Conservation (phyloP, 768 basidiomycete genomes). For the Leccinum imitatum region DNA sequence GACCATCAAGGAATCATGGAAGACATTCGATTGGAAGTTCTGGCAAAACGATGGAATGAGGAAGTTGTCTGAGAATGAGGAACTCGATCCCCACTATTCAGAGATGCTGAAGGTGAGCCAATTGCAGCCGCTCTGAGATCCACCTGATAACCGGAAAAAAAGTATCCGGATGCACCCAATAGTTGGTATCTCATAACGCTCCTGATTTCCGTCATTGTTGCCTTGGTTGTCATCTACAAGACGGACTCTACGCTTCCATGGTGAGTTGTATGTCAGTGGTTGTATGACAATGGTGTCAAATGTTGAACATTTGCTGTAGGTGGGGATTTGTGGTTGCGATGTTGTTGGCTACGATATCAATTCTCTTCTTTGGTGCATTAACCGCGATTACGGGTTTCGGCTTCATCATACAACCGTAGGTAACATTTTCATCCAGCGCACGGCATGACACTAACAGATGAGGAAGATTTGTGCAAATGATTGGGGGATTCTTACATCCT, state of each 20-base stretch:
- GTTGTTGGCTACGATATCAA: conserved; percentile 48
- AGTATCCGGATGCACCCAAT: conserved; percentile 38
- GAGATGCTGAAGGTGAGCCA: conserved; percentile 45
- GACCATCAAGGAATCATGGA: conserved; percentile 26
- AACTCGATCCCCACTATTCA: conserved; percentile 52
- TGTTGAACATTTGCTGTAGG: conserved; percentile 3
- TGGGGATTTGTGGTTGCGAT: conserved; percentile 54
- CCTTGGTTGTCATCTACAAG: conserved; percentile 54
- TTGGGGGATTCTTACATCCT: conserved; percentile 35
- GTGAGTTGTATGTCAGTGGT: conserved; percentile 20
- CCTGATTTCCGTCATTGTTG: conserved; percentile 41
- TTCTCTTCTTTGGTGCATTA: conserved; percentile 51
- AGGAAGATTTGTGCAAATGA: conserved; percentile 37
- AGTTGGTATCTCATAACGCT: conserved; percentile 35
- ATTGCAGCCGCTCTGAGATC: conserved; percentile 16
- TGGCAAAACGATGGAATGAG: conserved; percentile 28
- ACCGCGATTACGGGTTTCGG: conserved; percentile 43
- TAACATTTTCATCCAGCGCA: conserved; percentile 3
- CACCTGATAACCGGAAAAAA: not conserved
- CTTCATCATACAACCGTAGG: conserved; percentile 28
- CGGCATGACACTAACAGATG: not conserved
- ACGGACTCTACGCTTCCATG: conserved; percentile 56
- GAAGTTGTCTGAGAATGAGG: conserved; percentile 35
- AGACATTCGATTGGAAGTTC: conserved; percentile 36
- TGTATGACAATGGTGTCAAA: not conserved